These are phyloP conservation scores for Fagus sylvatica DNA, from an alignment of 306 rosid species.

Conservation along the genomic window DNA sequence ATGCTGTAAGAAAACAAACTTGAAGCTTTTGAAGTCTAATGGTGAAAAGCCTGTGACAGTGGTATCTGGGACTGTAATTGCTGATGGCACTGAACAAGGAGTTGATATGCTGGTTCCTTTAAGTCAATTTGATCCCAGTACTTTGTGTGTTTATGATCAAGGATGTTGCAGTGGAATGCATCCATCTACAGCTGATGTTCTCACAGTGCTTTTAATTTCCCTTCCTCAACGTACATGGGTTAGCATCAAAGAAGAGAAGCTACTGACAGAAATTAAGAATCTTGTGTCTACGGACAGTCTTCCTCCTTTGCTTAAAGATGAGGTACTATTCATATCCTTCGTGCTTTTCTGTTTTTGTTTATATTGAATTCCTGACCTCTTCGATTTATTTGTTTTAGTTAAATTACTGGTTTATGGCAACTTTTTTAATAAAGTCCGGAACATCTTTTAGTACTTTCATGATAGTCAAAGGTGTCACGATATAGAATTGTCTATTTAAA, in stretches of 20 bases:
- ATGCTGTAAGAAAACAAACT: slow-evolving; percentile 50
- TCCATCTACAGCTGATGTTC: slow-evolving; percentile 77
- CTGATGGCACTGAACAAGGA: slow-evolving; percentile 54
- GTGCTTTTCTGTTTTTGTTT: neutral
- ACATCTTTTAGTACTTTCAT: neutral
- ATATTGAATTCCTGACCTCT: neutral
- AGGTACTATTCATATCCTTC: slow-evolving; percentile 46
- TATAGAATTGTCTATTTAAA: neutral
- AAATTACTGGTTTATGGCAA: neutral
- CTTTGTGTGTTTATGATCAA: slow-evolving; percentile 50
- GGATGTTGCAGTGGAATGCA: slow-evolving; percentile 72
- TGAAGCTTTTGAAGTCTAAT: slow-evolving; percentile 43
- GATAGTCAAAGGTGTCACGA: neutral
- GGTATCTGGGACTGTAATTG: slow-evolving; percentile 68
- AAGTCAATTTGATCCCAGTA: slow-evolving; percentile 41
- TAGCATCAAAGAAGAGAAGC: slow-evolving; percentile 58
- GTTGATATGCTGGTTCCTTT: slow-evolving; percentile 70
- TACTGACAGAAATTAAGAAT: slow-evolving; percentile 43
- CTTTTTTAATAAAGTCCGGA: neutral
- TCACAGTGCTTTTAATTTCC: slow-evolving; percentile 73
- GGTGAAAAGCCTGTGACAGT: slow-evolving; percentile 53
- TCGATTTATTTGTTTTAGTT: neutral
- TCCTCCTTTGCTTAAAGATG: slow-evolving; percentile 69
- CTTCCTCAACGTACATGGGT: slow-evolving; percentile 78
- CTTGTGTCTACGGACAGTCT: slow-evolving; percentile 56